Base-by-base conservation (phyloP, 768 basidiomycete species). In the Lactifluus volemus region DNA sequence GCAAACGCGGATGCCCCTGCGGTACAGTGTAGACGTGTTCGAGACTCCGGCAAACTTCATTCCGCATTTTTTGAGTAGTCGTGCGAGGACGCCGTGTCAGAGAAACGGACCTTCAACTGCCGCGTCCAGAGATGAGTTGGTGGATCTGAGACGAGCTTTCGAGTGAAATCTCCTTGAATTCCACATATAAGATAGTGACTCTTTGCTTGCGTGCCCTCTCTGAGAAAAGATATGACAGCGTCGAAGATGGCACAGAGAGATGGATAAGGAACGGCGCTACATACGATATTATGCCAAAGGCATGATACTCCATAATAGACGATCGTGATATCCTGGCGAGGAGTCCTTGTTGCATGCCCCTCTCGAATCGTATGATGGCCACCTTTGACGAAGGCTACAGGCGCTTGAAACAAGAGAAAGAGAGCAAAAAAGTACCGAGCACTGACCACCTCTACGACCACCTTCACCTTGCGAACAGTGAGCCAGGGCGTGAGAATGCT, bases 291-390 rank as follows among this genome's bases (percentile, higher is more conserved):
- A 86, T 84, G 55, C 88, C 88, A 62, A 90, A 91, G 36, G 87
- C 86, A 70, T 90, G 89, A 70, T 89, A 90, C 71, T 91, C 88
- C 85, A 83, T 82, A 63, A 89, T 78, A 36, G 84, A 78, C 19
- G 81, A 81, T 39, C 87, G 85, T 63, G 85, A 85, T 74, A 90
- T 80, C 58, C 88, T 81, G 21, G 84, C 84, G 38, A 90, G 77
- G 32, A 91, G 77, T 59, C 88, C 88, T 70, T 90, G 89, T 69
- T 89, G 88, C 87, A 91, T 90, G 53, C 89, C 88, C 67, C 88
- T 83, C 71, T 83, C 77, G 73, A 91, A 89, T 36, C 87, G 85
- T 67, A 91, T 77, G 62, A 91, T 78, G 6, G 87, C 89, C 7
- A 88, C 88, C 70, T 89, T 90, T 17, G 84, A 77, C 15, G 88